Percentiles rank a stretch among this genome's conserved stretches.
Evolutionary conservation across 495 filamentous ascomycete species (phyloP).

Genomic region (Chaetomium tenue): DNA sequence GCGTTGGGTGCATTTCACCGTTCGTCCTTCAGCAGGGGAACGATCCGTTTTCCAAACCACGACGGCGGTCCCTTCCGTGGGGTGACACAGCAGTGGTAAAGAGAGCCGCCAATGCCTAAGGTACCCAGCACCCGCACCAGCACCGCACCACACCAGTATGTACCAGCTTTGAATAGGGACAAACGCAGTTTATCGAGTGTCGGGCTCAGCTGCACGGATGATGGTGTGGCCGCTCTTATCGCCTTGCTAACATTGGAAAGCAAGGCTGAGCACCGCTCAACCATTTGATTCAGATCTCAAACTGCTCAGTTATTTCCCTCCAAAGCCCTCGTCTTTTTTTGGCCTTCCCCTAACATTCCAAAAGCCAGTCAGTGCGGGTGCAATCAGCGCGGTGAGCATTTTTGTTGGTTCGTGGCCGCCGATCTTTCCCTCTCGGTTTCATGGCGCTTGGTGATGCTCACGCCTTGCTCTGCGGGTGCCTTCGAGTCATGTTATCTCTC

Average conservation of each 20-base stretch:
- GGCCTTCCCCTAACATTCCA: neutral
- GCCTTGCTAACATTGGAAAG: too few species aligned
- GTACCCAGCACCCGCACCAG: too few species aligned
- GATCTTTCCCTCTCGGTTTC: constrained; percentile 17
- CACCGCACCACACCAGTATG: too few species aligned
- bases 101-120: neutral
- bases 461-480: too few species aligned
- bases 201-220: too few species aligned
- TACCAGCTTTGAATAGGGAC: too few species aligned
- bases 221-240: too few species aligned
- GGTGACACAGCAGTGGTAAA: neutral
- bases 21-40: neutral
- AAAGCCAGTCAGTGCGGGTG: neutral
- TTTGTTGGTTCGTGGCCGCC: constrained; percentile 12
- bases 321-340: neutral
- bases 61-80: constrained; percentile 5
- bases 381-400: neutral
- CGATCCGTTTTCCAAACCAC: neutral
- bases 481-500: neutral
- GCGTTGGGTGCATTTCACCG: constrained; percentile 21
- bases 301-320: neutral
- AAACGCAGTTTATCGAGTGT: too few species aligned
- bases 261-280: too few species aligned
- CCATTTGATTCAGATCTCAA: constrained; percentile 8
- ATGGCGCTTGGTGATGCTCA: neutral